Percentiles rank a stretch among this genome's conserved stretches.
Conservation (phyloP, 2,329 filamentous ascomycete genomes). For the Trichoderma brevicompactum region DNA sequence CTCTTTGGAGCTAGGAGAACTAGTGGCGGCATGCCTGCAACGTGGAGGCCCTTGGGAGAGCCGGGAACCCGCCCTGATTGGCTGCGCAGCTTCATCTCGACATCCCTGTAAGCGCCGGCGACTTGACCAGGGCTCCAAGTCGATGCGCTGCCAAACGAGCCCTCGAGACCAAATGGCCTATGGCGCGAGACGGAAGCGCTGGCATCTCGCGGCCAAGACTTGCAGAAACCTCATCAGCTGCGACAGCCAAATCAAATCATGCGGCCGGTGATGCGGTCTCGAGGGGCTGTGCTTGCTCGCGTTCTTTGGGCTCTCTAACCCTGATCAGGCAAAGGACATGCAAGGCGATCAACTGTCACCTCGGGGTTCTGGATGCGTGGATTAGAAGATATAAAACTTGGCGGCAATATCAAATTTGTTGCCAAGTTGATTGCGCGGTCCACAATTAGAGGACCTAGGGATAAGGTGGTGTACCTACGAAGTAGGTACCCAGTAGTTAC, state of each 20-base stretch:
- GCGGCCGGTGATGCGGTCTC: background rate
- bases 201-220: conserved; percentile 30
- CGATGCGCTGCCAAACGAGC: background rate
- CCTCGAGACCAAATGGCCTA: conserved; percentile 3
- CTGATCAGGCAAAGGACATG: background rate
- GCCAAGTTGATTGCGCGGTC: background rate
- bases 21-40: conserved; percentile 29
- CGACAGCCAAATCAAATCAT: conserved; percentile 12
- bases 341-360: background rate
- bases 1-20: conserved; percentile 4
- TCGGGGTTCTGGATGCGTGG: background rate
- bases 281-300: conserved; percentile 1
- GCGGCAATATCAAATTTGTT: background rate
- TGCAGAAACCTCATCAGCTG: conserved; percentile 13
- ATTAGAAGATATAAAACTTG: background rate
- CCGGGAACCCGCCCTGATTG: conserved; percentile 23
- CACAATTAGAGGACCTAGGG: no score
- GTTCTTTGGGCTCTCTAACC: background rate
- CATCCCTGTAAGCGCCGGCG: conserved; percentile 28
- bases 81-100: conserved; percentile 12
- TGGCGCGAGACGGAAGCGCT: conserved; percentile 31
- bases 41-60: background rate
- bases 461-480: no score
- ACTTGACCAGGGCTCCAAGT: conserved; percentile 19
- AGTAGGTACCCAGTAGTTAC: no score